These are phyloP conservation scores for Ampelomyces quisqualis DNA, from an alignment of 2,329 filamentous ascomycete genomes.

Conservation along the genomic window DNA sequence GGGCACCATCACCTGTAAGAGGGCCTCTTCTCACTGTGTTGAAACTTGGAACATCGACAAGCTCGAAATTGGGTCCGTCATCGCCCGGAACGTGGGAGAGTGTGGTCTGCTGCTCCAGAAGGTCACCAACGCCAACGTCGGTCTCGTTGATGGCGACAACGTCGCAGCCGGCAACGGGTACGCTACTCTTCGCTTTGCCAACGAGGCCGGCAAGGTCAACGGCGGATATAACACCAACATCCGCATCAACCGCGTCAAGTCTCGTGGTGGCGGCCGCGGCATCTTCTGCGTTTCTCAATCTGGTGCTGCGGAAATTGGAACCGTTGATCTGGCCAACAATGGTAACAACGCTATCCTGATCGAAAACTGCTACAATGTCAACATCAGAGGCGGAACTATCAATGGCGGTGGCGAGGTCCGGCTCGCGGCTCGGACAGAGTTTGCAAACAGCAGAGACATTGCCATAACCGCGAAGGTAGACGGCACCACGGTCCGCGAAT, in stretches of 20 bases:
- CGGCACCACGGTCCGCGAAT: slow-evolving; percentile 54
- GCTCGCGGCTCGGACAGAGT: slow-evolving; percentile 55
- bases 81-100: slow-evolving; percentile 57
- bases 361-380: slow-evolving; percentile 61
- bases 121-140: slow-evolving; percentile 55
- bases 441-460: slow-evolving; percentile 56
- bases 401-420: slow-evolving; percentile 59
- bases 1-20: slow-evolving; percentile 54
- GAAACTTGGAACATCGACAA: slow-evolving; percentile 63
- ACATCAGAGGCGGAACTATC: slow-evolving; percentile 54
- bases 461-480: slow-evolving; percentile 54
- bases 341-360: slow-evolving; percentile 60
- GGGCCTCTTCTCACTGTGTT: slow-evolving; percentile 58
- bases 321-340: slow-evolving; percentile 54
- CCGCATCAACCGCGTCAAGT: slow-evolving; percentile 55
- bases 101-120: slow-evolving; percentile 59
- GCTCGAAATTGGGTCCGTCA: slow-evolving; percentile 54
- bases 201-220: slow-evolving; percentile 55
- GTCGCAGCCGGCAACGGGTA: slow-evolving; percentile 57
- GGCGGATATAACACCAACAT: slow-evolving; percentile 57
- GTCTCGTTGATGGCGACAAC: slow-evolving; percentile 59
- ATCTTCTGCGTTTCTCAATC: slow-evolving; percentile 60
- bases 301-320: slow-evolving; percentile 54
- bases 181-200: slow-evolving; percentile 59
- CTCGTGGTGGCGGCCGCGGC: slow-evolving; percentile 58